Percentiles rank a stretch among this genome's conserved stretches.
These are phyloP conservation scores for Biscutella laevigata DNA, from an alignment of 441 rosid species.

Conservation along the genomic window DNA sequence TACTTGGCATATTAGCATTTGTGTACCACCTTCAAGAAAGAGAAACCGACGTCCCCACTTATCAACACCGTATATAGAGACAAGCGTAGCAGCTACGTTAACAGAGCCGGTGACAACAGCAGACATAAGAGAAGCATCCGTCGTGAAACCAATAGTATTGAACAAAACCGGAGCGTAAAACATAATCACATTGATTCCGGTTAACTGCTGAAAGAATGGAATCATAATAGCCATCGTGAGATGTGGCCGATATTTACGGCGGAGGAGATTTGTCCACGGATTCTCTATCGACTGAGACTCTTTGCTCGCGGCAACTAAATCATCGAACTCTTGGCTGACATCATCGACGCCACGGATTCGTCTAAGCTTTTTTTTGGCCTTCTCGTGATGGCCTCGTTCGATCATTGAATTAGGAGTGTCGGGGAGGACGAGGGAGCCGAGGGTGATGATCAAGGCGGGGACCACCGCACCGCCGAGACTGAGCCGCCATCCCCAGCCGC, in stretches of 20 bases:
- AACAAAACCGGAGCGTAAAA: constrained; percentile 51
- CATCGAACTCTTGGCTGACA: constrained; percentile 37
- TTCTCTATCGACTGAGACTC: constrained; percentile 27
- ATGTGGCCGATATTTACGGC: constrained; percentile 38
- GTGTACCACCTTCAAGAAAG: constrained; percentile 38
- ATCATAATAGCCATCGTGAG: constrained; percentile 40
- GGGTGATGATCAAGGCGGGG: constrained; percentile 39
- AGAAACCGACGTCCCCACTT: constrained; percentile 35
- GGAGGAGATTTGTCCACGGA: constrained; percentile 36
- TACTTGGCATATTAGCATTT: constrained; percentile 40
- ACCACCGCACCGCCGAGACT: constrained; percentile 46
- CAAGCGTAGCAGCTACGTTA: constrained; percentile 27
- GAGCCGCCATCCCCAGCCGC: constrained; percentile 38
- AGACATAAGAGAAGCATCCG: constrained; percentile 40
- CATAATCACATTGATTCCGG: constrained; percentile 47
- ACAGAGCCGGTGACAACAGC: constrained; percentile 37
- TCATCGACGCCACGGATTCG: constrained; percentile 41
- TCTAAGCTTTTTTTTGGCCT: constrained; percentile 30
- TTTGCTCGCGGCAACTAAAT: constrained; percentile 35
- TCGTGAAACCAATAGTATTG: constrained; percentile 35
- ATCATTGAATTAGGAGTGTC: constrained; percentile 48
- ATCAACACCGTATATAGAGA: constrained; percentile 38
- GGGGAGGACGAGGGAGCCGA: constrained; percentile 38
- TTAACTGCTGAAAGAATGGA: constrained; percentile 43
- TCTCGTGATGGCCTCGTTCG: constrained; percentile 34